These are phyloP conservation scores for Euphorbia celastroides DNA, from an alignment of 441 rosid genomes.

Conservation along the genomic window DNA sequence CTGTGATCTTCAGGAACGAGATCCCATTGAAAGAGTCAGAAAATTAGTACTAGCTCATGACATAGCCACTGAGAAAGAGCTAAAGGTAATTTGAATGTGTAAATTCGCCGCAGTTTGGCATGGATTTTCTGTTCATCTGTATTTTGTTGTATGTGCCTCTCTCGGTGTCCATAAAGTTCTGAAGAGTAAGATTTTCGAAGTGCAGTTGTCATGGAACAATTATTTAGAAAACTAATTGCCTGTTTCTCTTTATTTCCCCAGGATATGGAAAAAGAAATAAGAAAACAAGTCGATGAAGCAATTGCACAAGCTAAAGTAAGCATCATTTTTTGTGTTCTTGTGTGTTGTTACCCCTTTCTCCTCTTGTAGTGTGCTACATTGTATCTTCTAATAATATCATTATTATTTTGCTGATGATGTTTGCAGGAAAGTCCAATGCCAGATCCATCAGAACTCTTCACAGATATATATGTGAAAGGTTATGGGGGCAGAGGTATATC, in stretches of 20 bases:
- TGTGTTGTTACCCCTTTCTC: too few species aligned
- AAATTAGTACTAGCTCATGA: constrained; percentile 72
- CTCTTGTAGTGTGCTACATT: not conserved
- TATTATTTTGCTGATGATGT: constrained; percentile 6
- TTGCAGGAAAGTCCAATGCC: constrained; percentile 94
- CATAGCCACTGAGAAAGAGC: constrained; percentile 89
- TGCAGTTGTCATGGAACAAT: not conserved
- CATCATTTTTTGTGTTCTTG: not conserved
- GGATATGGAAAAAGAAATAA: constrained; percentile 91
- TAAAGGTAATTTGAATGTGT: constrained; percentile 49
- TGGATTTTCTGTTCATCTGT: not conserved
- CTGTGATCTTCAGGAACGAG: constrained; percentile 63
- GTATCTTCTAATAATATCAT: not conserved
- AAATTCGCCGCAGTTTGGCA: not conserved
- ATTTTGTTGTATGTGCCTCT: not conserved
- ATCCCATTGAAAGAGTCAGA: constrained; percentile 83
- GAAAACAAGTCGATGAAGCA: constrained; percentile 89
- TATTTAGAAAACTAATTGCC: constrained; percentile 1
- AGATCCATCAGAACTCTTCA: constrained; percentile 71
- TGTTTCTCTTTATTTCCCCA: constrained; percentile 22
- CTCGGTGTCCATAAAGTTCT: not conserved
- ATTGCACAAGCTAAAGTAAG: constrained; percentile 91
- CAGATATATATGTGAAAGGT: constrained; percentile 74
- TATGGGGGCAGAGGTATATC: constrained; percentile 61
- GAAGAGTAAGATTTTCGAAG: not conserved